Base-by-base conservation (phyloP, 2,329 filamentous ascomycete species). In the Neonectria neomacrospora region DNA sequence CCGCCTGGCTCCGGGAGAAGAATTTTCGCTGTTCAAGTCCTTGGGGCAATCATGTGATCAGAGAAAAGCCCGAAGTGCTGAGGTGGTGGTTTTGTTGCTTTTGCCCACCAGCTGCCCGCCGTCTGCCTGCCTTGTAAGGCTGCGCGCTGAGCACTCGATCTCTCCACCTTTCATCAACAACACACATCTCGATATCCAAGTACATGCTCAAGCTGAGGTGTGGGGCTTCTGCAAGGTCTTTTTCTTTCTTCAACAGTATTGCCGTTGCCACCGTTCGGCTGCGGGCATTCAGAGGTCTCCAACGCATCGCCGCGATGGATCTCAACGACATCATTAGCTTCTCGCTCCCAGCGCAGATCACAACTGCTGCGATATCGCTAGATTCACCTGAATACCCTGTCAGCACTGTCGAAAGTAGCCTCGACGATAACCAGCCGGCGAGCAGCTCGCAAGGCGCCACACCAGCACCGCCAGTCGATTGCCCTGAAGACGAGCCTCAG, bases 401-500 rank as follows among this genome's bases (percentile, higher is more conserved):
- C 26, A 32, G 18, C n/a, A 8, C 8, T 8, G 11, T 16, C 8
- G 47, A 50, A 50, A 12, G 26, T 2, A 18, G 30, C 2, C 5
- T 30, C n/a, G 30, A 32, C 5, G 28, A 20, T 10, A 12, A 9
- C 2, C 5, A 12, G 11, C 22, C 12, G 1, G 22, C 7, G 8
- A 26, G 30, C 11, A 28, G 23, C 32, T n/a, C 22, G 39, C 20
- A 23, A 28, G 5, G 32, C 22, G 18, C 5, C 16, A 20, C 22
- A 8, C 22, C 8, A 26, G 2, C 11, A 16, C 16, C 22, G n/a
- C 47, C 16, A 10, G 2, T 16, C n/a, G 44, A 53, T 7, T 37
- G 44, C 22, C 61, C 32, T 10, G 48, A 50, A 5, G 58, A 53
- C 4, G 57, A 69, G 16, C 61, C 60, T 1, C 63, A 67, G 11